Evolutionary conservation across 352 stramenopile genomes (phyloP).

Genomic region (Globisporangium canariense): DNA sequence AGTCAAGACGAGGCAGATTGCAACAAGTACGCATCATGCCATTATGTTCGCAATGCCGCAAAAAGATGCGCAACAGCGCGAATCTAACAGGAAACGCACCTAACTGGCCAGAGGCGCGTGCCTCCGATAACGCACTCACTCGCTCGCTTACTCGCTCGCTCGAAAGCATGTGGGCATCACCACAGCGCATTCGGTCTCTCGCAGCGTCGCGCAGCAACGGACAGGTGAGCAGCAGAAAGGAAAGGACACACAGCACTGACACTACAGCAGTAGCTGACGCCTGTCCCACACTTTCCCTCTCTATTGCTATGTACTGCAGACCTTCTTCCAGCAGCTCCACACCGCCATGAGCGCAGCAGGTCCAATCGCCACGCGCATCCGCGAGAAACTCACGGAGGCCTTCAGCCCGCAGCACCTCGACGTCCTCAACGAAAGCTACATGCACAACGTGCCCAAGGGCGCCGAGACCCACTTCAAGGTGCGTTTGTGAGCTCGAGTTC

Average conservation of each 20-base stretch:
- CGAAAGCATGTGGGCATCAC: conserved; percentile 3
- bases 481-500: neutral
- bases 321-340: conserved; percentile 11
- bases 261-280: neutral
- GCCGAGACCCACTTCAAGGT: conserved; percentile 96
- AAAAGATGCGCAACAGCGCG: no score
- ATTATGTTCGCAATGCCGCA: neutral
- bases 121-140: neutral
- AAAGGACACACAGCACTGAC: neutral
- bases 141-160: neutral
- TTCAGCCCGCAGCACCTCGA: conserved; percentile 74
- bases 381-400: conserved; percentile 53
- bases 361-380: conserved; percentile 58
- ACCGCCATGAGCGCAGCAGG: conserved; percentile 36
- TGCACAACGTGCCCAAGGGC: conserved; percentile 93
- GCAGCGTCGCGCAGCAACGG: conserved; percentile 2
- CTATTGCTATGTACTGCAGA: neutral
- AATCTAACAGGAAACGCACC: neutral
- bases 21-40: neutral
- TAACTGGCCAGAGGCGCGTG: neutral
- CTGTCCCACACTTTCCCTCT: neutral
- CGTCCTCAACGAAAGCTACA: conserved; percentile 94
- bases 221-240: neutral
- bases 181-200: conserved; percentile 14
- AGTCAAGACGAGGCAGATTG: conserved; percentile 1